A percentile compares a stretch with the other conserved stretches of the same genome.
Conservation (phyloP, 1,284 basidiomycete genomes). For the Ceratorhiza oryzae-sativae region DNA sequence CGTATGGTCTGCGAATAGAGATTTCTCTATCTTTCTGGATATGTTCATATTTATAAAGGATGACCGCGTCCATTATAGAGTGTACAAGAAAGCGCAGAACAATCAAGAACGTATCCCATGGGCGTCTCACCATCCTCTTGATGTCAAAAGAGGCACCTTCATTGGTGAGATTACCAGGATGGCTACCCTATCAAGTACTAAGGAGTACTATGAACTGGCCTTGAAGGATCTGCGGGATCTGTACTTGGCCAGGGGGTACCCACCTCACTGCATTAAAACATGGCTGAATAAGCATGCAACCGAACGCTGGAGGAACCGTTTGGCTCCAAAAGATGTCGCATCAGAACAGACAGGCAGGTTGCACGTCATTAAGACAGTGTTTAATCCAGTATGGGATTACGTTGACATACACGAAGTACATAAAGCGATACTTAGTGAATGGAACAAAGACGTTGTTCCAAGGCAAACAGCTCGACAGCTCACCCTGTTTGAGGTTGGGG, state of each 20-base stretch:
- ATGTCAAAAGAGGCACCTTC: constrained; percentile 52
- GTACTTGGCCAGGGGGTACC: constrained; percentile 50
- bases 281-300: constrained; percentile 6
- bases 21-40: constrained; percentile 49
- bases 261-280: constrained; percentile 42
- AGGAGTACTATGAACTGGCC: constrained; percentile 47
- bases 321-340: not conserved
- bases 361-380: constrained; percentile 15
- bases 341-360: not conserved
- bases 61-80: constrained; percentile 46
- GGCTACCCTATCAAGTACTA: constrained; percentile 50
- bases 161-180: constrained; percentile 53
- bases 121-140: constrained; percentile 51
- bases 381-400: constrained; percentile 35
- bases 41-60: constrained; percentile 46
- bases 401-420: not conserved
- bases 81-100: constrained; percentile 50
- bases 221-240: constrained; percentile 46
- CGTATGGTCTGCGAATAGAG: constrained; percentile 48
- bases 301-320: not conserved
- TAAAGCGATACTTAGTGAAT: not conserved
- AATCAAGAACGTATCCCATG: constrained; percentile 53
- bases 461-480: not conserved
- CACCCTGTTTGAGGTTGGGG: not conserved
- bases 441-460: constrained; percentile 3